Conservation (phyloP, 257 asterid genomes). For the Primulina tabacum region DNA sequence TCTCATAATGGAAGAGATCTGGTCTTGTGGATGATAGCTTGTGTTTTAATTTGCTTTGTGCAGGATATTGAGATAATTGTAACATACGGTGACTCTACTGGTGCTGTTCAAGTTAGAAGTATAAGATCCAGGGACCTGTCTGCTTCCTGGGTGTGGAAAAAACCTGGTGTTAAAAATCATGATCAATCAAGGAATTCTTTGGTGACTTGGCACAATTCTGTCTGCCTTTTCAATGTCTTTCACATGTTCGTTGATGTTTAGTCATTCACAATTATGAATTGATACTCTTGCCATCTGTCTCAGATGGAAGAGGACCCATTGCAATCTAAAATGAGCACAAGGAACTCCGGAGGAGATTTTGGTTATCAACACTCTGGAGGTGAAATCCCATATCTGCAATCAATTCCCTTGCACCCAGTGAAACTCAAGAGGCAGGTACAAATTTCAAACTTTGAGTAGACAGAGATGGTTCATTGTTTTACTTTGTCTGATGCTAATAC, state of each 20-base stretch:
- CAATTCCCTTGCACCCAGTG: slow-evolving; percentile 56
- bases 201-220: slow-evolving; percentile 39
- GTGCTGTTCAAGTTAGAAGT: slow-evolving; percentile 60
- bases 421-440: slow-evolving; percentile 79
- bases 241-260: slow-evolving; percentile 23
- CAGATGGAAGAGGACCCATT: slow-evolving; percentile 44
- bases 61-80: slow-evolving; percentile 82
- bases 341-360: slow-evolving; percentile 30
- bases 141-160: slow-evolving; percentile 88
- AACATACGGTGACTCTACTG: slow-evolving; percentile 74
- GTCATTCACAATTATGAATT: slow-evolving; percentile 23
- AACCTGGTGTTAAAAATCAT: slow-evolving; percentile 46
- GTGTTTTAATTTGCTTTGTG: slow-evolving; percentile 32
- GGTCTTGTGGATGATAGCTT: slow-evolving; percentile 22
- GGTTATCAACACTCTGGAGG: slow-evolving; percentile 31
- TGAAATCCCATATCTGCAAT: slow-evolving; percentile 31
- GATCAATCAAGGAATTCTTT: slow-evolving; percentile 40
- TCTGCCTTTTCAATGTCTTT: slow-evolving; percentile 19
- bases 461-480: slow-evolving; percentile 13
- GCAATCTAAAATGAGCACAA: slow-evolving; percentile 29
- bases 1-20: slow-evolving; percentile 18
- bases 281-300: slow-evolving; percentile 28
- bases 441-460: slow-evolving; percentile 22
- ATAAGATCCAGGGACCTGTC: slow-evolving; percentile 73
- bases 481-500: slow-evolving; percentile 6